Conservation (phyloP, 768 basidiomycete species). For the Mycena filopes region DNA sequence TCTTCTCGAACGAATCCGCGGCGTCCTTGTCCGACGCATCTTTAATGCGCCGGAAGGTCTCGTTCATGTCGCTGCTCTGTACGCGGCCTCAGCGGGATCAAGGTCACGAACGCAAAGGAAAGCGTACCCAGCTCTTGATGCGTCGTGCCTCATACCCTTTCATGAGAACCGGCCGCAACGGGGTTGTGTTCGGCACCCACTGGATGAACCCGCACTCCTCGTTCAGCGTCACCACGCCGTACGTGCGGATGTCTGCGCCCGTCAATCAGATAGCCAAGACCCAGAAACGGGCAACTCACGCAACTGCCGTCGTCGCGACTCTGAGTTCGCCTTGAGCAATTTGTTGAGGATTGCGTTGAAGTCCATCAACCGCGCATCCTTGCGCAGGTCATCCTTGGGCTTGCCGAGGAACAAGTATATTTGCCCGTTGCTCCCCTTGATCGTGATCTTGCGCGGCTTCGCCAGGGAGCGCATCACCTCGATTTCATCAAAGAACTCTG, state of each 20-base stretch:
- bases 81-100: slow-evolving; percentile 6
- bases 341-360: slow-evolving; percentile 99
- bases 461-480: slow-evolving; percentile 93
- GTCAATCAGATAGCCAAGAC: neutral
- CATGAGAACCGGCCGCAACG: slow-evolving; percentile 79
- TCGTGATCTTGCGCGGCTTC: slow-evolving; percentile 90
- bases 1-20: slow-evolving; percentile 59
- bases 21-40: slow-evolving; percentile 59
- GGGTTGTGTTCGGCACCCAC: slow-evolving; percentile 96
- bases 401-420: slow-evolving; percentile 94
- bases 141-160: slow-evolving; percentile 68
- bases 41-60: slow-evolving; percentile 62
- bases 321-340: slow-evolving; percentile 91
- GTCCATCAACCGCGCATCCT: slow-evolving; percentile 98
- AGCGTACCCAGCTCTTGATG: slow-evolving; percentile 55
- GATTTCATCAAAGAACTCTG: slow-evolving; percentile 86
- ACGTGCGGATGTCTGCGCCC: slow-evolving; percentile 89
- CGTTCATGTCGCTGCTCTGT: slow-evolving; percentile 59
- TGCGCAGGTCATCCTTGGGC: slow-evolving; percentile 96
- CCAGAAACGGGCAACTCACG: slow-evolving; percentile 61
- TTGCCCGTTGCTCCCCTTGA: slow-evolving; percentile 84
- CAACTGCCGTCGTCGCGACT: slow-evolving; percentile 89
- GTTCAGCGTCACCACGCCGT: slow-evolving; percentile 97
- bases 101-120: neutral
- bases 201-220: slow-evolving; percentile 98